Conservation (phyloP, 2,329 filamentous ascomycete genomes). For the Massarina eburnea region DNA sequence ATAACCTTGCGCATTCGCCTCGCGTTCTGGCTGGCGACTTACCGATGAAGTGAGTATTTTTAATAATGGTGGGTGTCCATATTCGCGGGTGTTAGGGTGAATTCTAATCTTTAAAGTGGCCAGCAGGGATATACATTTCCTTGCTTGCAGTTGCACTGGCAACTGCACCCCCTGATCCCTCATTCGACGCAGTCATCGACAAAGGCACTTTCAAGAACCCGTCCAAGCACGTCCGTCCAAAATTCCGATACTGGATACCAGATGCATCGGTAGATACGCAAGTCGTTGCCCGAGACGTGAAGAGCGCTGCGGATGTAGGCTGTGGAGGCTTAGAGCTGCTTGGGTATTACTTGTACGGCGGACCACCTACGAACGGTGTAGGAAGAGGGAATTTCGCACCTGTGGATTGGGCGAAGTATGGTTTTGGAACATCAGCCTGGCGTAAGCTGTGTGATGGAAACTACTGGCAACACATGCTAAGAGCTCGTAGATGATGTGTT, state of each 20-base stretch:
- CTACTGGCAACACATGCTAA: not conserved
- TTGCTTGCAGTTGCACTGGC: not conserved
- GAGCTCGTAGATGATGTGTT: constrained; percentile 10
- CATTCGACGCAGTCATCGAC: constrained; percentile 12
- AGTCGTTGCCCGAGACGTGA: constrained; percentile 12
- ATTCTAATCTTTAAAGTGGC: too few relatives aligned
- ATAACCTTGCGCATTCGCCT: too few relatives aligned
- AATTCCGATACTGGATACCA: constrained; percentile 43
- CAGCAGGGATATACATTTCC: too few relatives aligned
- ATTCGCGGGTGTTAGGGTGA: too few relatives aligned
- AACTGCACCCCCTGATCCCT: constrained; percentile 9
- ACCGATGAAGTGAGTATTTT: too few relatives aligned
- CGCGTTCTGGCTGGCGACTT: too few relatives aligned
- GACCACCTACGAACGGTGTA: constrained; percentile 10
- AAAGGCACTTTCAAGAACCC: constrained; percentile 16
- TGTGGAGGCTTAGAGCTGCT: constrained; percentile 19
- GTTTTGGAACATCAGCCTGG: constrained; percentile 38
- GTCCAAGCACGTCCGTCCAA: constrained; percentile 11
- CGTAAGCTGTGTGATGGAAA: not conserved
- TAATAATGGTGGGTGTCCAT: too few relatives aligned
- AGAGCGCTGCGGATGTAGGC: constrained; percentile 9
- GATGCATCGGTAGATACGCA: constrained; percentile 17
- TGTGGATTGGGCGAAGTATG: constrained; percentile 43
- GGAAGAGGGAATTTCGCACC: constrained; percentile 15
- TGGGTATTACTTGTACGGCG: constrained; percentile 20